Evolutionary conservation across 805 yeast species (phyloP).

Genomic region (Monosporozyma yasuniensis): DNA sequence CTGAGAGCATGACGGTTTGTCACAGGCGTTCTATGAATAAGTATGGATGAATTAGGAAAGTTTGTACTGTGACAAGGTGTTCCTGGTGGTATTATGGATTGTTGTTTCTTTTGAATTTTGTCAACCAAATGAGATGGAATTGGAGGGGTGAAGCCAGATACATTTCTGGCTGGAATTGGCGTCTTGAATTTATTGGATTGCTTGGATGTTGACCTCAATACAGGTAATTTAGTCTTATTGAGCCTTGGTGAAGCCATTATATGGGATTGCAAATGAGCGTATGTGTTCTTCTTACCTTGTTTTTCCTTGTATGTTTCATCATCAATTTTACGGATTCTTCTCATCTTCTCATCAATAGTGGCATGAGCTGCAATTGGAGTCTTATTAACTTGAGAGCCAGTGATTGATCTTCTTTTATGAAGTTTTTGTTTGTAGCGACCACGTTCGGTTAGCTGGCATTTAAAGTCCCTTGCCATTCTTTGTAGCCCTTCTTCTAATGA

Average conservation of each 20-base stretch:
- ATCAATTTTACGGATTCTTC: slow-evolving; percentile 20
- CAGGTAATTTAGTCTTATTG: slow-evolving; percentile 25
- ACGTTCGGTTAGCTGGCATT: slow-evolving; percentile 27
- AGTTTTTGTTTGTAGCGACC: slow-evolving; percentile 24
- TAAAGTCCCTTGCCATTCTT: slow-evolving; percentile 17
- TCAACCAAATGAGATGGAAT: slow-evolving; percentile 25
- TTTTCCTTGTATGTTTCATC: slow-evolving; percentile 10
- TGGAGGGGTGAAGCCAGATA: slow-evolving; percentile 14
- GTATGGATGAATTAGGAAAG: slow-evolving; percentile 6
- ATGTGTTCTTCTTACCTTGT: slow-evolving; percentile 18
- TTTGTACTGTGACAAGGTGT: slow-evolving; percentile 16
- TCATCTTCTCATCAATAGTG: slow-evolving; percentile 24
- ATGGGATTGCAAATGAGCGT: slow-evolving; percentile 24
- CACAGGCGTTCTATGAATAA: slow-evolving; percentile 4
- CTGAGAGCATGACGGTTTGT: not conserved
- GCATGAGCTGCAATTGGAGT: slow-evolving; percentile 6
- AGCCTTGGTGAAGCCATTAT: slow-evolving; percentile 24
- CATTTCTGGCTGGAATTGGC: slow-evolving; percentile 13
- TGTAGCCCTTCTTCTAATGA: slow-evolving; percentile 25
- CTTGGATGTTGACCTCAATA: slow-evolving; percentile 23
- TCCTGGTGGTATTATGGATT: slow-evolving; percentile 5
- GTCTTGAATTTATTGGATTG: slow-evolving; percentile 21
- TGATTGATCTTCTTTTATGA: slow-evolving; percentile 12
- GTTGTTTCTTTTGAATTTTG: slow-evolving; percentile 11
- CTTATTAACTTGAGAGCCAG: slow-evolving; percentile 6